phyloP scores from a whole-genome alignment of 2,329 filamentous ascomycete genomes.

The Tolypocladium amazonense region DNA sequence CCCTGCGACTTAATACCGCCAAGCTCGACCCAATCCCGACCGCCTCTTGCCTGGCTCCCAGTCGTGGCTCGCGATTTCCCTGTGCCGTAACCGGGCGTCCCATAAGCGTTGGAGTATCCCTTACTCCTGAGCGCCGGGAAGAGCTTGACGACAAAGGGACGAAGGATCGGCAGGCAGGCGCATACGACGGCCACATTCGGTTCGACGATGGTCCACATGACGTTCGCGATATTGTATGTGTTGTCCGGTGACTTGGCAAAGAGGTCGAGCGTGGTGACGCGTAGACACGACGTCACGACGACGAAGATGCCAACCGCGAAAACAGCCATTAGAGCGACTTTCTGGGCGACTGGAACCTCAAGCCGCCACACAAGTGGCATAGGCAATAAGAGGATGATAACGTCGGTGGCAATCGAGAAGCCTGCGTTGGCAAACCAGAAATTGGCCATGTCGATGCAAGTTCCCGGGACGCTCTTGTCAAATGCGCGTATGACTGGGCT shows the following conservation, averaged over 20 bases:
- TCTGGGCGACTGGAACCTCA: slow-evolving; percentile 26
- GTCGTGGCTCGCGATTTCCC: slow-evolving; percentile 6
- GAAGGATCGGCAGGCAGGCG: slow-evolving; percentile 26
- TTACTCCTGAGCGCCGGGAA: slow-evolving; percentile 12
- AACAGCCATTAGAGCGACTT: slow-evolving; percentile 23
- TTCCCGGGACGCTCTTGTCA: slow-evolving; percentile 26
- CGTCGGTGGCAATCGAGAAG: slow-evolving; percentile 33
- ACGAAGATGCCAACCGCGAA: slow-evolving; percentile 27
- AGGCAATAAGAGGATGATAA: slow-evolving; percentile 32
- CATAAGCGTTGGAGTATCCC: slow-evolving; percentile 10
- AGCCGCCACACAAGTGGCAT: slow-evolving; percentile 32
- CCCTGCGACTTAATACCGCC: slow-evolving; percentile 7
- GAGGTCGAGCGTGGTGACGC: slow-evolving; percentile 18
- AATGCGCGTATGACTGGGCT: slow-evolving; percentile 26
- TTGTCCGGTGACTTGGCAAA: slow-evolving; percentile 15
- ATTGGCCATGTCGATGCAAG: slow-evolving; percentile 30
- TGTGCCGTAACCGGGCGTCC: slow-evolving; percentile 6
- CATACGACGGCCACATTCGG: slow-evolving; percentile 28
- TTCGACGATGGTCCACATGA: slow-evolving; percentile 27
- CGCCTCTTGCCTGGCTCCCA: slow-evolving; percentile 7
- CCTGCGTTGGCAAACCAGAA: slow-evolving; percentile 38
- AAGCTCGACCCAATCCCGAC: slow-evolving; percentile 12
- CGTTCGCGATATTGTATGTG: slow-evolving; percentile 21
- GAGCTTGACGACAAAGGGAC: slow-evolving; percentile 17
- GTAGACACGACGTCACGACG: slow-evolving; percentile 18